Conservation (phyloP, 164 flowering plant genomes). For the Macadamia integrifolia region DNA sequence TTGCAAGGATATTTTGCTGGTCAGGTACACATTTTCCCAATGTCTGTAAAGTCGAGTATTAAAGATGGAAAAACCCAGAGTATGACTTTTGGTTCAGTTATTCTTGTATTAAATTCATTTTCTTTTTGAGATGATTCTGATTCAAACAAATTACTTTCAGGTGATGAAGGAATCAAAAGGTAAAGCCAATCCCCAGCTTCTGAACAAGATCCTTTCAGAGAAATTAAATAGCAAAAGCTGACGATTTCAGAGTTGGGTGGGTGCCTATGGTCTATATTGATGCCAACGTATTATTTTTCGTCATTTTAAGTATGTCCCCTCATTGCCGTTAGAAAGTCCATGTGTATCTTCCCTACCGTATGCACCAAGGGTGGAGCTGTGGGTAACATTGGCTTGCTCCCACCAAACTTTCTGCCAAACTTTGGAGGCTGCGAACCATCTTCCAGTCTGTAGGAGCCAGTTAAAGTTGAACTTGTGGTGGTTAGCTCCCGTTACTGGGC, state of each 20-base stretch:
- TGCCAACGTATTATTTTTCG: neutral
- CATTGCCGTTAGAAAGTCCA: neutral
- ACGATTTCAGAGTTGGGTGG: constrained; percentile 14
- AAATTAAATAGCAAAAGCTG: constrained; percentile 61
- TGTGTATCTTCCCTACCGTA: neutral
- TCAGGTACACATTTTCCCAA: constrained; percentile 41
- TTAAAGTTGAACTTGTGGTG: neutral
- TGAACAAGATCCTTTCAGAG: constrained; percentile 77
- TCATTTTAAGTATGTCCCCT: neutral
- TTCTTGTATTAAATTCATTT: neutral
- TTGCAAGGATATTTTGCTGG: constrained; percentile 91
- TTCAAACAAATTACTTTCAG: constrained; percentile 27
- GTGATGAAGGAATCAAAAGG: constrained; percentile 92
- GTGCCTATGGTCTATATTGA: neutral
- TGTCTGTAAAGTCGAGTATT: neutral
- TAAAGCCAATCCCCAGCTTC: constrained; percentile 81
- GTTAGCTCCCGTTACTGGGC: neutral
- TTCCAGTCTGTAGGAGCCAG: neutral
- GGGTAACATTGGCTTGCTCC: neutral
- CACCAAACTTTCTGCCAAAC: neutral
- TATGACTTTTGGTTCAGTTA: neutral
- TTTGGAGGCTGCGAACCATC: neutral
- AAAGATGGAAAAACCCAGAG: neutral
- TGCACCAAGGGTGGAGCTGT: neutral
- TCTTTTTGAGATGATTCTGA: neutral